Evolutionary conservation across 2,329 filamentous ascomycete species (phyloP), one percentile per base, ranked within the genome.

Genomic region (Cladosporium halotolerans): DNA sequence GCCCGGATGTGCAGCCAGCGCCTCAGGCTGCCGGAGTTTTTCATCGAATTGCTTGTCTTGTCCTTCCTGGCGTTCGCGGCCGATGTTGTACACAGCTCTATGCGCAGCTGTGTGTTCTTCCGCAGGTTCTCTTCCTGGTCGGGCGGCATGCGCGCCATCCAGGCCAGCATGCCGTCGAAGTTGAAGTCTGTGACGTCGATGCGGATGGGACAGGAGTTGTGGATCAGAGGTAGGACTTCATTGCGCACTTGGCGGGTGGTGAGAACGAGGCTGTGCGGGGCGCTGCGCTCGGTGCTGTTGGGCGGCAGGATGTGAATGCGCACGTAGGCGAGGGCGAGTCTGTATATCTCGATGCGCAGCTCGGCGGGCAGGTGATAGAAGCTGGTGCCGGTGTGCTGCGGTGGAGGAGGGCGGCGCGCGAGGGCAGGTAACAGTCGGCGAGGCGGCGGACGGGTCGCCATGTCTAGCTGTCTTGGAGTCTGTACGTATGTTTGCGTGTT

Each of bases 311-410:
- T 62, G 53, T 67, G 65, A n/a, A 67, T 61, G 34, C 50, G 52
- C 13, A 66, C 62, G 41, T 53, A 60, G 14, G 60, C 52, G 34
- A 67, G 63, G 10, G 62, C 61, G 45, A 66, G 54, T 23, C 61
- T 60, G 60, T 67, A 67, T 48, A 67, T 61, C 43, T 66, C 62
- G 13, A 66, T 60, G 38, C 65, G 63, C 41, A 67, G 57, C 54
- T 67, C 65, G 44, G 65, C 59, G 7, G 65, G 65, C 9, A 67
- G 55, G 56, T 66, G 63, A 55, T 60, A 66, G 53, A 67, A 65
- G n/a, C 43, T 32, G 14, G 51, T 53, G 8, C 43, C 36, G 8
- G 33, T 40, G 10, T 43, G 51, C 4, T 33, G 36, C 9, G 38
- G 16, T 28, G 51, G 38, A 10, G 43, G 38, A 16, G 51, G 51